These are phyloP conservation scores for Crotalaria pallida DNA, from an alignment of 306 rosid genomes.

Conservation along the genomic window DNA sequence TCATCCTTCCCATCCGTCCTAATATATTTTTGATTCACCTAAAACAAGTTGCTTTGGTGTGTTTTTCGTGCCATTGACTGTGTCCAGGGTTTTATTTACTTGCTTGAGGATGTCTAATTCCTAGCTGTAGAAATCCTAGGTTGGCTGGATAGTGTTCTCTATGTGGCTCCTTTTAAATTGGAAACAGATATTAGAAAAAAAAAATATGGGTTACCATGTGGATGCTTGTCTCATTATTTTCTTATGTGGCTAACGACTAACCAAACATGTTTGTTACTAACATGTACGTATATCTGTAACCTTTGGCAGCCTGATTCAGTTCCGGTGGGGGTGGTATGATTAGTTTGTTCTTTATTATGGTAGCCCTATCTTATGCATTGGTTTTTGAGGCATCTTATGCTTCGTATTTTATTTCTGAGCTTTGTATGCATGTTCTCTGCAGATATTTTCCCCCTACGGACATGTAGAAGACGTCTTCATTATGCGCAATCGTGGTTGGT, in stretches of 20 bases:
- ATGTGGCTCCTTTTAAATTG: not conserved
- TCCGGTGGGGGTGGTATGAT: conserved; percentile 11
- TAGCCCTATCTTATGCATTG: not conserved
- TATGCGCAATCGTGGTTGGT: conserved; percentile 59
- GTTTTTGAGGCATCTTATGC: conserved; percentile 14
- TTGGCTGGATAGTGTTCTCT: conserved; percentile 11
- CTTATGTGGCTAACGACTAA: conserved; percentile 1
- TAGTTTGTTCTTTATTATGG: conserved; percentile 9
- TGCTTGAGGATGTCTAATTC: conserved; percentile 17
- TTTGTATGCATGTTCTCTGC: conserved; percentile 30
- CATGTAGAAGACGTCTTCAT: conserved; percentile 63
- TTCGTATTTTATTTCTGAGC: conserved; percentile 14
- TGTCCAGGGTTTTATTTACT: conserved; percentile 9
- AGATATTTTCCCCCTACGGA: conserved; percentile 87
- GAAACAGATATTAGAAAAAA: not conserved
- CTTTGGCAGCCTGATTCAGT: conserved; percentile 10
- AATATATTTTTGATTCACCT: conserved; percentile 20
- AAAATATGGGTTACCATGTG: not conserved
- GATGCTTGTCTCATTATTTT: conserved; percentile 12
- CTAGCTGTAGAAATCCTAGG: conserved; percentile 14
- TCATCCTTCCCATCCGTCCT: conserved; percentile 13
- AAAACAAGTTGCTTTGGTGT: conserved; percentile 16
- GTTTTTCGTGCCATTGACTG: conserved; percentile 8
- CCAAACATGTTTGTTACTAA: not conserved
- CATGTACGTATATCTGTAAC: not conserved